Evolutionary conservation across 208 protist genomes (phyloP).

Genomic region (Porcisia deanei): DNA sequence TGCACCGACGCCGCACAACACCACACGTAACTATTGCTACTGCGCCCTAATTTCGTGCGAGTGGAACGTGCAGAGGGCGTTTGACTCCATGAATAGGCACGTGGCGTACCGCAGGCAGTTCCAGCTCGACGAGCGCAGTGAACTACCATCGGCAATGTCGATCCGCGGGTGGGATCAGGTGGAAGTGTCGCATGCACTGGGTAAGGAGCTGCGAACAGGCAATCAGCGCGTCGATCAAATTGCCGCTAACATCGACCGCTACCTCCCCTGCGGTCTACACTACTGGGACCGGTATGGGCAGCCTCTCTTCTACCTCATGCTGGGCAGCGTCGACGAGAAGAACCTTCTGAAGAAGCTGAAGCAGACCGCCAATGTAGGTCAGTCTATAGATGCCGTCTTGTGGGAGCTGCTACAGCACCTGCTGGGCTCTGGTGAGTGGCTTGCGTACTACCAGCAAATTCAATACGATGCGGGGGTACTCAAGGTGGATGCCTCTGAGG

Average conservation of each 20-base stretch:
- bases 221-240: conserved; percentile 34
- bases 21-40: conserved; percentile 48
- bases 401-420: conserved; percentile 25
- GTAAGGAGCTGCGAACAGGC: conserved; percentile 5
- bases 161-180: conserved; percentile 57
- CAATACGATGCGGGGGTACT: conserved; percentile 8
- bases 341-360: conserved; percentile 29
- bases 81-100: conserved; percentile 36
- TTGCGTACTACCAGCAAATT: conserved; percentile 27
- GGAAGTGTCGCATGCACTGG: conserved; percentile 15
- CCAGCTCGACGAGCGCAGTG: conserved; percentile 42
- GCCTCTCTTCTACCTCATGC: conserved; percentile 43
- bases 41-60: conserved; percentile 38
- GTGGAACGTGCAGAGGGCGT: conserved; percentile 61
- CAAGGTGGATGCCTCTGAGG: conserved; percentile 23
- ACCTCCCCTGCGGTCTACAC: conserved; percentile 35
- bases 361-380: conserved; percentile 13
- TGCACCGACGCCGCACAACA: conserved; percentile 39
- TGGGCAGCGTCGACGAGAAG: conserved; percentile 35
- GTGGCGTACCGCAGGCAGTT: conserved; percentile 33
- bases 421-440: conserved; percentile 17
- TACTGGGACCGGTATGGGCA: conserved; percentile 49
- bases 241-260: conserved; percentile 21
- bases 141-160: conserved; percentile 45
- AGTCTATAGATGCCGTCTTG: conserved; percentile 16